phyloP scores from a whole-genome alignment of 2,329 filamentous ascomycete genomes.

The Cladophialophora exuberans region DNA sequence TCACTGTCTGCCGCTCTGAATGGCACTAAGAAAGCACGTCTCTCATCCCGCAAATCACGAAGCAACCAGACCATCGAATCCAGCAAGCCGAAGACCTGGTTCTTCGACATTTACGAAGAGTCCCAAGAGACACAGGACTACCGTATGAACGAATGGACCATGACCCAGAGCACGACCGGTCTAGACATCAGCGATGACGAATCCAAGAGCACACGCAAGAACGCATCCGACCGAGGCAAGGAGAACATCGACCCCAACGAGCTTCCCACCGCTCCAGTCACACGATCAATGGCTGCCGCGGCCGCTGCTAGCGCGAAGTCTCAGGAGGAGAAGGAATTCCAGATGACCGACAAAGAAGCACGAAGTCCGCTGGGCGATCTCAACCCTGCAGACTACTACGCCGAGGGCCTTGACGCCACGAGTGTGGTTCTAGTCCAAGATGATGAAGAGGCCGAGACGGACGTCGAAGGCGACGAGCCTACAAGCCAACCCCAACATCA shows the following conservation, averaged over 20 bases:
- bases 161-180: constrained; percentile 81
- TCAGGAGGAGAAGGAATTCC: constrained; percentile 27
- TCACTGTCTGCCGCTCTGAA: constrained; percentile 82
- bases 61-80: constrained; percentile 58
- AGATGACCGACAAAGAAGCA: constrained; percentile 64
- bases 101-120: constrained; percentile 94
- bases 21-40: constrained; percentile 54
- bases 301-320: constrained; percentile 31
- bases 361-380: constrained; percentile 70
- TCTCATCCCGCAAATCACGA: constrained; percentile 33
- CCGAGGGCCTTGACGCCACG: constrained; percentile 65
- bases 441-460: constrained; percentile 43
- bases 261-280: constrained; percentile 58
- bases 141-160: constrained; percentile 63
- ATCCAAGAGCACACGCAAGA: constrained; percentile 45
- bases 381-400: constrained; percentile 68
- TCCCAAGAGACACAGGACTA: constrained; percentile 87
- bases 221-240: constrained; percentile 67
- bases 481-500: constrained; percentile 30
- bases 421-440: constrained; percentile 67
- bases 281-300: constrained; percentile 52
- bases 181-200: constrained; percentile 92
- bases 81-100: constrained; percentile 67
- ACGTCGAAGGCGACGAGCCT: constrained; percentile 40
- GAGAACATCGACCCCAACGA: constrained; percentile 82